phyloP scores from a whole-genome alignment of 257 asterid genomes.

The Solanum verrucosum region DNA sequence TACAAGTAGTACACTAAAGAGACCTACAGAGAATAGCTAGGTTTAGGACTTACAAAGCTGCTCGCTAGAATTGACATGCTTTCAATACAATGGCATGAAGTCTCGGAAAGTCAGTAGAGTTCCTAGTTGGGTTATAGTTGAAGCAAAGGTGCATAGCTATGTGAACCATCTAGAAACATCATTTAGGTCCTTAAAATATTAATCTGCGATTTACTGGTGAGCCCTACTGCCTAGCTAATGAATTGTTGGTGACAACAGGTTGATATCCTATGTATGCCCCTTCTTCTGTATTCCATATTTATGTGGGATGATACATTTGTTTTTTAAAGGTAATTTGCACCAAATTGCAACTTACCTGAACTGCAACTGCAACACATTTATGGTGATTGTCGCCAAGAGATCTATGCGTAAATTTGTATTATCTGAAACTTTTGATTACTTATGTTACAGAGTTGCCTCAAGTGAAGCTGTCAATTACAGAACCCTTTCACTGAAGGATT shows the following conservation, averaged over 20 bases:
- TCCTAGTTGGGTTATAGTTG: neutral
- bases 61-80: neutral
- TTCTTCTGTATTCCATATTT: neutral
- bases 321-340: neutral
- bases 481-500: conserved; percentile 58
- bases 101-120: neutral
- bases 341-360: neutral
- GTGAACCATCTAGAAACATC: neutral
- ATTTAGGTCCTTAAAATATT: neutral
- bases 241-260: neutral
- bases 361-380: neutral
- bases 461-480: conserved; percentile 66
- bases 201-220: neutral
- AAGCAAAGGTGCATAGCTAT: neutral
- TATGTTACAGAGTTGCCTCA: conserved; percentile 19
- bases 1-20: neutral
- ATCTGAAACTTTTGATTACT: neutral
- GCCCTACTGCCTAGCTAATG: neutral
- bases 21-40: neutral
- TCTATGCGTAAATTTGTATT: neutral
- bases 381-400: neutral
- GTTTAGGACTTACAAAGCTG: neutral
- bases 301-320: neutral
- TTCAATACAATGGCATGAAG: neutral
- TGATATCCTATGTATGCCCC: neutral